Base-by-base conservation (phyloP, 371 early-diverging fungal genomes). In the Batkoa obscura region DNA sequence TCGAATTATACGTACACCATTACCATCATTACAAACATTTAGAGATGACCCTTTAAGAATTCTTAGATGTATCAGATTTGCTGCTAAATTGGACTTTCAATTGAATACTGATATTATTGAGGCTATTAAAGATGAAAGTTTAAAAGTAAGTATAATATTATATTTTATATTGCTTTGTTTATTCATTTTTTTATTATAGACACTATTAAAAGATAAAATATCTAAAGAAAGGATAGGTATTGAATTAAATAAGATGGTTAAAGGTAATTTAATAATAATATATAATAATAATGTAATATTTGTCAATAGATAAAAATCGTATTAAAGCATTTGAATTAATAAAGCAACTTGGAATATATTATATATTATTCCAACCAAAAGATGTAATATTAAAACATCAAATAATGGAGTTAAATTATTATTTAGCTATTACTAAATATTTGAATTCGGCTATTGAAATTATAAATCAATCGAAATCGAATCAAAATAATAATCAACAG, bases 21-120 rank as follows among this genome's bases (percentile, higher is more conserved):
- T 99, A 36, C 76, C 79, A 13, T 83, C 99, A 0, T 75, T 68
- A 48, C 83, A 83, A 59, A 98, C 99, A 0, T 94, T 99, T 63
- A 64, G 73, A 50, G 99, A 99, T 65, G 99, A 99, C 64, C 99
- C 99, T 2, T 67, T 99, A 33, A 84, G 99, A n/a, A 87, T 99
- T 1, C 70, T 99, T 56, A 83, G 99, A 2, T 87, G 90, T 31
- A 80, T 99, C 45, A 77, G 99, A 34, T 99, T 99, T 66, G 88
- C 98, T 4, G 78, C 84, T 46, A 75, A 96, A 45, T 94, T 95
- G 59, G 69, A 70, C 10, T 99, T 90, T 66, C 57, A 65, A 17
- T 75, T 99, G 41, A 82, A 76, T 4, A 69, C 72, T 9, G 83
- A 82, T 33, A 79, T 94, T 5, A 61, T 64, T 2, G 64, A 71